These are phyloP conservation scores for Epichloe typhina DNA, from an alignment of 2,329 filamentous ascomycete genomes.

Conservation along the genomic window DNA sequence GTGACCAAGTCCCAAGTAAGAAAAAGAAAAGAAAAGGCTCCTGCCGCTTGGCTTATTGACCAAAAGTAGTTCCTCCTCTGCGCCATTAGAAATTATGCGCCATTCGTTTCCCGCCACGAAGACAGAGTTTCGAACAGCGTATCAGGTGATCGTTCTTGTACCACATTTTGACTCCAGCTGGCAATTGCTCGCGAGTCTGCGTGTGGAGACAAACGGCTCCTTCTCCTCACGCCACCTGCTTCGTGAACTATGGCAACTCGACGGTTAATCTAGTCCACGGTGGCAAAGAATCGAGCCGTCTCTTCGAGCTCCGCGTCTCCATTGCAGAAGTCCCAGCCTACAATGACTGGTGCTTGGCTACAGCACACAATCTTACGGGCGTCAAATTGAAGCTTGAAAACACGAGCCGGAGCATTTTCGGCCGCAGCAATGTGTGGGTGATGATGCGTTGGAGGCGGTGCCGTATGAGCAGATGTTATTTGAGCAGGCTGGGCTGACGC, in stretches of 20 bases:
- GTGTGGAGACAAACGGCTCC: not conserved
- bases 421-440: constrained; percentile 33
- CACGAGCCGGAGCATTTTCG: constrained; percentile 43
- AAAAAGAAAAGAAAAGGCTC: not conserved
- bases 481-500: constrained; percentile 11
- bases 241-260: not conserved
- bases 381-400: constrained; percentile 97
- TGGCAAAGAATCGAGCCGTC: constrained; percentile 64
- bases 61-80: not conserved
- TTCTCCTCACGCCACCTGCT: not conserved
- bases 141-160: not conserved
- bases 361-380: constrained; percentile 88
- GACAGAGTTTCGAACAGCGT: not conserved
- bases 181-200: too few relatives aligned
- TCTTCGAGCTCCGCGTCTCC: constrained; percentile 69
- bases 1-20: not conserved
- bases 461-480: constrained; percentile 1
- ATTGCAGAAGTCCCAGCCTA: constrained; percentile 96
- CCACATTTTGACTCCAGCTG: not conserved
- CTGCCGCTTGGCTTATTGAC: not conserved
- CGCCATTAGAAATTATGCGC: not conserved
- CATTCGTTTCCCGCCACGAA: not conserved
- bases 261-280: constrained; percentile 28
- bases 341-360: constrained; percentile 79
- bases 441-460: constrained; percentile 10